phyloP scores from a whole-genome alignment of 768 basidiomycete species.

The Hebeloma cylindrosporum region DNA sequence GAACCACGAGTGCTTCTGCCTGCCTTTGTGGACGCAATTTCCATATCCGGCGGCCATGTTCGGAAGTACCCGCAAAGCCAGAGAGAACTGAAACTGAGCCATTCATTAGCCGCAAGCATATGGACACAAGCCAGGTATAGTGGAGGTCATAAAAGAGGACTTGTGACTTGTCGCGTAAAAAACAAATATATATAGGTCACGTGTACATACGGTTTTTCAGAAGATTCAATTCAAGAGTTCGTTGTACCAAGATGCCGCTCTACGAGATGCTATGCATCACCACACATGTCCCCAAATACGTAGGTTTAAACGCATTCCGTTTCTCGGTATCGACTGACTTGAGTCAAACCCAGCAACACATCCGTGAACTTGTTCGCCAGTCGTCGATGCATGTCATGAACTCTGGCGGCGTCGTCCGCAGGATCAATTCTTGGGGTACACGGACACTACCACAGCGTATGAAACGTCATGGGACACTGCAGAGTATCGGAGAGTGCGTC shows the following conservation, averaged over 20 bases:
- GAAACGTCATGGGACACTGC: conserved; percentile 57
- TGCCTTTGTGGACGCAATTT: conserved; percentile 3
- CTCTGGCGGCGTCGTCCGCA: conserved; percentile 79
- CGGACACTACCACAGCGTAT: conserved; percentile 72
- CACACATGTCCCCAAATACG: conserved; percentile 72
- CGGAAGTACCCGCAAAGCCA: no score
- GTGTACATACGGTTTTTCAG: neutral
- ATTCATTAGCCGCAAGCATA: no score
- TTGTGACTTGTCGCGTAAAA: no score
- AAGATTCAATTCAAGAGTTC: no score
- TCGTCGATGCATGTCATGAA: conserved; percentile 72
- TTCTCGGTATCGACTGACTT: conserved; percentile 2
- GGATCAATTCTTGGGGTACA: conserved; percentile 74
- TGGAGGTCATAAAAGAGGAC: no score
- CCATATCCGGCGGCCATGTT: conserved; percentile 9
- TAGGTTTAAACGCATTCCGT: conserved; percentile 33
- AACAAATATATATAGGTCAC: no score
- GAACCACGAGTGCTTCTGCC: conserved; percentile 3
- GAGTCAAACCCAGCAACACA: conserved; percentile 53
- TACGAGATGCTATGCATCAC: conserved; percentile 88
- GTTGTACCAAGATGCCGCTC: conserved; percentile 64
- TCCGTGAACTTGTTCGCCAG: conserved; percentile 71
- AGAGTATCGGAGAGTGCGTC: conserved; percentile 76
- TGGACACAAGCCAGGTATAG: no score
- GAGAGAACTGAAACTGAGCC: no score